Conservation (phyloP, 2,329 filamentous ascomycete species). For the Ophiosphaerella narmari region DNA sequence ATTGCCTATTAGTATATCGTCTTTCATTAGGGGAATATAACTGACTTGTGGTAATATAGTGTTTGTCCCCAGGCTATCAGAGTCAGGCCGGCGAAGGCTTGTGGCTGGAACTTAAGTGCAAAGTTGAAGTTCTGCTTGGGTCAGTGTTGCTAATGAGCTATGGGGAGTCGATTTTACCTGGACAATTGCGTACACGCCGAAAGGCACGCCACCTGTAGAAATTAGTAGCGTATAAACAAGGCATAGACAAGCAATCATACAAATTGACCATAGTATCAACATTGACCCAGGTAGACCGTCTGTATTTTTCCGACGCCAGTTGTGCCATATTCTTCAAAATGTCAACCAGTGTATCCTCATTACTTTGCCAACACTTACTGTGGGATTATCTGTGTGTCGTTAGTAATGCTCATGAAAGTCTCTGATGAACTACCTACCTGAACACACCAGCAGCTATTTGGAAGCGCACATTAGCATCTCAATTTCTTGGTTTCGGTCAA, state of each 20-base stretch:
- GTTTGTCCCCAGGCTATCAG: slow-evolving; percentile 59
- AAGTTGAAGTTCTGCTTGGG: slow-evolving; percentile 57
- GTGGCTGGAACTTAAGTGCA: slow-evolving; percentile 59
- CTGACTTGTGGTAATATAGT: slow-evolving; percentile 56
- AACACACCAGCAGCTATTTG: slow-evolving; percentile 48
- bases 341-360: slow-evolving; percentile 12
- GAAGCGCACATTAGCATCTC: slow-evolving; percentile 18
- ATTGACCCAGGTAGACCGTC: slow-evolving; percentile 64
- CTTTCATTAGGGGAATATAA: background rate
- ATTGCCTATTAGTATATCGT: slow-evolving; percentile 9
- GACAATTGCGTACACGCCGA: slow-evolving; percentile 58
- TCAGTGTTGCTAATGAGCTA: background rate
- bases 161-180: slow-evolving; percentile 42
- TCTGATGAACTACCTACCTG: slow-evolving; percentile 34
- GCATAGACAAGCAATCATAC: slow-evolving; percentile 34
- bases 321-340: slow-evolving; percentile 59
- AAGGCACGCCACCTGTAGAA: slow-evolving; percentile 49
- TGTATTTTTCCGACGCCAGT: slow-evolving; percentile 64
- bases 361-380: slow-evolving; percentile 35
- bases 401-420: slow-evolving; percentile 4
- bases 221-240: slow-evolving; percentile 7
- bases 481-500: background rate
- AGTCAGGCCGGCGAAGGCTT: slow-evolving; percentile 57
- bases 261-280: slow-evolving; percentile 68
- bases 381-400: slow-evolving; percentile 36